Evolutionary conservation across 352 stramenopile genomes (phyloP), one percentile per base, ranked within the genome.

Genomic region (Achlya hypogyna): DNA sequence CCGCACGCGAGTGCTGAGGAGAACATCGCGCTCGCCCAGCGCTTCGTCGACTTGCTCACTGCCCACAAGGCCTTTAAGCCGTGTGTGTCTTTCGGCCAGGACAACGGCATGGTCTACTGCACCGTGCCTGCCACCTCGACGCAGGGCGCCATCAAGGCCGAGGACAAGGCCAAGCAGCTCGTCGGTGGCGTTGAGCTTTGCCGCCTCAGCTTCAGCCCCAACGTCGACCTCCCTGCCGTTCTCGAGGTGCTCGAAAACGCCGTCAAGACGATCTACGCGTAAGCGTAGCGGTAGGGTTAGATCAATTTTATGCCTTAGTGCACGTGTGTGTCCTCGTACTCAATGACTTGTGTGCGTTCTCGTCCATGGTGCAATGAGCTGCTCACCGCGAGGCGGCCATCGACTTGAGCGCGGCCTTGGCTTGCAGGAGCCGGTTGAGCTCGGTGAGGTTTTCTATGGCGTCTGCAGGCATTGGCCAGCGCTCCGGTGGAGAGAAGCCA

Each of bases 401-500:
- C n/a, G n/a, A n/a, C 25, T 67, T 67, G 20, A 86, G 62, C 32
- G 73, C 76, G 42, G 76, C 78, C 62, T 86, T 86, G 62, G 82
- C 75, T n/a, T 73, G 77, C 5, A 86, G 68, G 49, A 86, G 51
- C 14, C 78, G 74, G 51, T 83, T 86, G 32, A 86, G 73, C 52
- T 86, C 78, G 2, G 78, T 84, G 10, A 86, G 70, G 45, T 73
- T 78, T 40, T 86, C 74, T 4, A 84, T 59, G 1, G 78, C 75
- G 64, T 86, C 78, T 74, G 66, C 6, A 64, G 47, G 29, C 35
- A 23, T 63, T 28, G 22, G 53, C 28, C 6, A 27, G 49, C 8
- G 10, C 22, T 10, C 40, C 32, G 63, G 38, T 62, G 25, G 5
- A 23, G 8, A 27, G 23, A 5, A 53, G 58, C 38, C n/a, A 75